Evolutionary conservation across 441 rosid species (phyloP).

Genomic region (Adansonia gregorii): DNA sequence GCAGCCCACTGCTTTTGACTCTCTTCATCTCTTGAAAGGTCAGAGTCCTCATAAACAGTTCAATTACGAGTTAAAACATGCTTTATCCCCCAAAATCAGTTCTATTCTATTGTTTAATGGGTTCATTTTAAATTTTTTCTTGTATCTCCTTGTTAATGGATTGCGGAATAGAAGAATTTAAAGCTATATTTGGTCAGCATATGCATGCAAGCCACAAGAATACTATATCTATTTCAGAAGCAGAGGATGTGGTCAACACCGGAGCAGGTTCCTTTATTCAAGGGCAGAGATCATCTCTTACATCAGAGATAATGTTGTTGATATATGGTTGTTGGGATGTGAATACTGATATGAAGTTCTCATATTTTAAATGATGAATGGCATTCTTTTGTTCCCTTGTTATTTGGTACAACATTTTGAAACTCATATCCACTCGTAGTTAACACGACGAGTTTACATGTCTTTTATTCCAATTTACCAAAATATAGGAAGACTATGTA

Average conservation of each 20-base stretch:
- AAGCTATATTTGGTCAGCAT: constrained; percentile 72
- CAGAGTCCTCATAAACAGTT: constrained; percentile 26
- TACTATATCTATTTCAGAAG: constrained; percentile 64
- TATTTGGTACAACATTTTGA: constrained; percentile 7
- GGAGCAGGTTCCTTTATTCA: constrained; percentile 54
- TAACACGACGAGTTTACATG: not conserved
- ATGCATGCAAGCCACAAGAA: constrained; percentile 77
- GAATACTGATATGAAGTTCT: not conserved
- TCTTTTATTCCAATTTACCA: constrained; percentile 9
- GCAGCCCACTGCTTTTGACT: constrained; percentile 34
- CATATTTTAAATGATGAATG: not conserved
- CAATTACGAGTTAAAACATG: not conserved
- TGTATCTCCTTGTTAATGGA: constrained; percentile 5
- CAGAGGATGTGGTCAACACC: constrained; percentile 38
- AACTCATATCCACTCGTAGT: not conserved
- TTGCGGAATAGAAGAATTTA: constrained; percentile 73
- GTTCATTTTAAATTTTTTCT: not conserved
- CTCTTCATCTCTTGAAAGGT: constrained; percentile 40
- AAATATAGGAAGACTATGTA: not conserved
- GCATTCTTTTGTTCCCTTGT: not conserved
- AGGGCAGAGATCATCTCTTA: constrained; percentile 58
- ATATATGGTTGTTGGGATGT: not conserved
- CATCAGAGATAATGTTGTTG: constrained; percentile 56
- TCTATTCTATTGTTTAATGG: constrained; percentile 6
- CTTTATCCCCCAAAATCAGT: not conserved